Percentiles rank a stretch among this genome's conserved stretches.
phyloP scores from a whole-genome alignment of 2,329 filamentous ascomycete genomes.

The Tolypocladium guangdongense region DNA sequence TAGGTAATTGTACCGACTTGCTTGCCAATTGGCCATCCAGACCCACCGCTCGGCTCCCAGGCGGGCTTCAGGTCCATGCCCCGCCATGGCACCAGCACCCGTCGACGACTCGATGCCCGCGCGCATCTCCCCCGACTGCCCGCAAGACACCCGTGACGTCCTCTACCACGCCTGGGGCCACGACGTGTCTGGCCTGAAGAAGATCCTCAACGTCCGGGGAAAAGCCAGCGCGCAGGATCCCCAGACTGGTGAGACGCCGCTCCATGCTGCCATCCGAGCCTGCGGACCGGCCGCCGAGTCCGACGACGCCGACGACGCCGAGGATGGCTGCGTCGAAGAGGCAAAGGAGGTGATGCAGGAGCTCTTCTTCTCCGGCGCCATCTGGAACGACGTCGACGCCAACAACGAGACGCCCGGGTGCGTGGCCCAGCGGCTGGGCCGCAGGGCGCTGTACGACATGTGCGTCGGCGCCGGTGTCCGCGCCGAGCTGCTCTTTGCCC shows the following conservation, averaged over 20 bases:
- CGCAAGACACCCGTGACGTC: slow-evolving; percentile 37
- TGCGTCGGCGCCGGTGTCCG: slow-evolving; percentile 85
- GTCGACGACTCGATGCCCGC: slow-evolving; percentile 39
- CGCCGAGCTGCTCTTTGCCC: slow-evolving; percentile 74
- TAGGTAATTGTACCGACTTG: no score
- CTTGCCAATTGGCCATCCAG: not conserved
- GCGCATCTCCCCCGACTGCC: slow-evolving; percentile 43
- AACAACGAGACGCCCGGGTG: slow-evolving; percentile 89
- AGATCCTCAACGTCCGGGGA: slow-evolving; percentile 53
- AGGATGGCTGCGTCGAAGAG: slow-evolving; percentile 39
- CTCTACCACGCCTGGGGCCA: slow-evolving; percentile 46
- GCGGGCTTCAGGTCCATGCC: not conserved
- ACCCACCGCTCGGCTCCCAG: not conserved
- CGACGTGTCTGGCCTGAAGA: slow-evolving; percentile 55
- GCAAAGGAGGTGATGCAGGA: slow-evolving; percentile 60
- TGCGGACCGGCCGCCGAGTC: slow-evolving; percentile 37
- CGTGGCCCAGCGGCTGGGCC: slow-evolving; percentile 60
- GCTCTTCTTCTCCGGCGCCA: slow-evolving; percentile 77
- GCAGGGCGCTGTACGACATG: slow-evolving; percentile 62
- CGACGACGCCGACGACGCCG: slow-evolving; percentile 17
- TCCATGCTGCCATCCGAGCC: slow-evolving; percentile 82
- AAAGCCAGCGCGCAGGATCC: slow-evolving; percentile 70
- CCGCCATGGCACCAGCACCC: slow-evolving; percentile 10
- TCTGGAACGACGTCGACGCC: slow-evolving; percentile 91
- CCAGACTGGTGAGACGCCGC: slow-evolving; percentile 73